Conservation (phyloP, 176 grass and related monocot species). For the Thinopyrum elongatum region DNA sequence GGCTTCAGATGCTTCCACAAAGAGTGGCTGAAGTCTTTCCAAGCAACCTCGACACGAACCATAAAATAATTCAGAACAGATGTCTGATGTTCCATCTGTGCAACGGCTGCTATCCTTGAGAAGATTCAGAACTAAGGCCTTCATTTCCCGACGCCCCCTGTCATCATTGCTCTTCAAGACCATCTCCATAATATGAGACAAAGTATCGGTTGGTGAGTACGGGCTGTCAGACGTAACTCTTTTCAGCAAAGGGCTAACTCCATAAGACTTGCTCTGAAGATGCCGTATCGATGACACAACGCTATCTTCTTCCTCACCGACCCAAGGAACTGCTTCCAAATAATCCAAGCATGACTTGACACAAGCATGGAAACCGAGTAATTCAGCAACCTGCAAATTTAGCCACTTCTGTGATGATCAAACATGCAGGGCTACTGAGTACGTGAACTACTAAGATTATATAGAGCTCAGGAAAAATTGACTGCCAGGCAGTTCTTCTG, state of each 20-base stretch:
- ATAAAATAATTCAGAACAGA: slow-evolving; percentile 53
- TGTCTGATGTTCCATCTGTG: slow-evolving; percentile 43
- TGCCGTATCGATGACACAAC: slow-evolving; percentile 57
- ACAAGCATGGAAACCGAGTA: slow-evolving; percentile 57
- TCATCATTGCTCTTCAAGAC: slow-evolving; percentile 78
- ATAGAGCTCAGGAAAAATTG: background rate
- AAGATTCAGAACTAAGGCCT: slow-evolving; percentile 74
- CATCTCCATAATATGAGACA: slow-evolving; percentile 65
- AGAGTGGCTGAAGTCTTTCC: slow-evolving; percentile 45
- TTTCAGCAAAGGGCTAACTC: slow-evolving; percentile 55
- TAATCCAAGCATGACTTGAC: slow-evolving; percentile 85
- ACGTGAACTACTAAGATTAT: background rate
- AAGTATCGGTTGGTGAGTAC: slow-evolving; percentile 49
- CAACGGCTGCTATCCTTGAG: slow-evolving; percentile 60
- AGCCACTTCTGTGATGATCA: background rate
- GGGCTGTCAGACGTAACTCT: slow-evolving; percentile 59
- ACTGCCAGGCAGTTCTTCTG: background rate
- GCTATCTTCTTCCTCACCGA: slow-evolving; percentile 67
- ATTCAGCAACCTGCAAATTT: slow-evolving; percentile 62
- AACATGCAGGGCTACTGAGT: background rate
- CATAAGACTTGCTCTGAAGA: slow-evolving; percentile 53
- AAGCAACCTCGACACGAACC: slow-evolving; percentile 57
- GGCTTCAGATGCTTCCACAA: slow-evolving; percentile 46
- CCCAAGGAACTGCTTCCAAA: slow-evolving; percentile 87
- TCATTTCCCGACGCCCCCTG: slow-evolving; percentile 74